Evolutionary conservation across 2,329 filamentous ascomycete species (phyloP).

Genomic region (Canariomyces notabilis): DNA sequence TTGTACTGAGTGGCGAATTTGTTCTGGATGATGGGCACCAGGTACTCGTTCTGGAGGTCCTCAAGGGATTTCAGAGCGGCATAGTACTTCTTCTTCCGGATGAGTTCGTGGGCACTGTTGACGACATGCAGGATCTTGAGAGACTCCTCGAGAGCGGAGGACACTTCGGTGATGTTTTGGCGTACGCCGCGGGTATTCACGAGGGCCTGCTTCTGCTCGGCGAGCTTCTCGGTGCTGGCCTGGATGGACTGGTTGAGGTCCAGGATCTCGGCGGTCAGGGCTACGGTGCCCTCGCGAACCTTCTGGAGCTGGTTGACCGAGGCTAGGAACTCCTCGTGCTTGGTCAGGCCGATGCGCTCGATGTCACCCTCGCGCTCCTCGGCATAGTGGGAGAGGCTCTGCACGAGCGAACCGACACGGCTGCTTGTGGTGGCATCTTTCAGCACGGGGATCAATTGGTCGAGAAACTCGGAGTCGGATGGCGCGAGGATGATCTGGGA

Average conservation of each 20-base stretch:
- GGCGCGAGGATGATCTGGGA: constrained; percentile 83
- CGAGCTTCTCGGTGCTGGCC: constrained; percentile 86
- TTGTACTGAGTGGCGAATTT: constrained; percentile 93
- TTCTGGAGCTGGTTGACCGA: constrained; percentile 92
- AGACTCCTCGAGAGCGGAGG: constrained; percentile 81
- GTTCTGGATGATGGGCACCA: constrained; percentile 65
- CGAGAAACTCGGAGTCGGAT: constrained; percentile 88
- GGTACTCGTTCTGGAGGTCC: constrained; percentile 91
- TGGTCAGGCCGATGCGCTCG: constrained; percentile 87
- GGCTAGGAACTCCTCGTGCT: constrained; percentile 92
- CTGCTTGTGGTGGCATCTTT: constrained; percentile 80
- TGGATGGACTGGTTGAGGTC: constrained; percentile 93
- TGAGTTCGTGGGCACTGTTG: constrained; percentile 88
- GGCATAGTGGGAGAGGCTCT: constrained; percentile 75
- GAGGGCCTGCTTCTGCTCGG: constrained; percentile 87
- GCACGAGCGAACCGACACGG: constrained; percentile 66
- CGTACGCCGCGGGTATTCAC: constrained; percentile 89
- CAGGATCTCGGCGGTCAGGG: constrained; percentile 84
- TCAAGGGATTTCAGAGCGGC: constrained; percentile 89
- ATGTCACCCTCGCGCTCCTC: constrained; percentile 86
- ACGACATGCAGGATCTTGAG: constrained; percentile 87
- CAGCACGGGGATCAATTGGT: constrained; percentile 89
- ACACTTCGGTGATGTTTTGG: constrained; percentile 93
- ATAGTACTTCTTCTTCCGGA: constrained; percentile 92
- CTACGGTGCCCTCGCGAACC: constrained; percentile 85